These are phyloP conservation scores for Penicillium occitanis DNA, from an alignment of 2,329 filamentous ascomycete species.

Conservation along the genomic window DNA sequence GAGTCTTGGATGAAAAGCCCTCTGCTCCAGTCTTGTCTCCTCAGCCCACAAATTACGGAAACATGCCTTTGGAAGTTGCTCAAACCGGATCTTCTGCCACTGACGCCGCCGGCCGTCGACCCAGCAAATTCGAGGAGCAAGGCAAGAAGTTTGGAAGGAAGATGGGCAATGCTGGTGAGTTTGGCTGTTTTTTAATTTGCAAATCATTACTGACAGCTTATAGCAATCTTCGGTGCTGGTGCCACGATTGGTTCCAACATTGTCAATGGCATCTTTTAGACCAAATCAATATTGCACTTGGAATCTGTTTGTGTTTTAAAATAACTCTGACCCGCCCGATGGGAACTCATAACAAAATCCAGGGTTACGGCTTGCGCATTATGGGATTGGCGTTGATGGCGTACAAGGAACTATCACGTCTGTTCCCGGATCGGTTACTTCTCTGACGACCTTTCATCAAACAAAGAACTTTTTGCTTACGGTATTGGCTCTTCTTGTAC, in stretches of 20 bases:
- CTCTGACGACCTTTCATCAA: constrained; percentile 5
- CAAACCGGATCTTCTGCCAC: constrained; percentile 51
- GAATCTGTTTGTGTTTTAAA: constrained; percentile 14
- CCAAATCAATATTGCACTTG: background rate
- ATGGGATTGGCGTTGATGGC: constrained; percentile 38
- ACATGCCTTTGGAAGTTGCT: constrained; percentile 74
- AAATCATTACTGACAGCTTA: background rate
- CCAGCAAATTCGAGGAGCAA: constrained; percentile 67
- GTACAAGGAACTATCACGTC: constrained; percentile 20
- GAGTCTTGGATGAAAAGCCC: constrained; percentile 64
- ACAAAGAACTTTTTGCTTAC: constrained; percentile 10
- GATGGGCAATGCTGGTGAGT: constrained; percentile 66
- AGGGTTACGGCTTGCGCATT: constrained; percentile 26
- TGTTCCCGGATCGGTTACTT: constrained; percentile 9
- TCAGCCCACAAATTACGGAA: constrained; percentile 49
- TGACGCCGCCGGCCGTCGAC: constrained; percentile 44
- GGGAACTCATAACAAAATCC: constrained; percentile 10
- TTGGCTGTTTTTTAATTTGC: background rate
- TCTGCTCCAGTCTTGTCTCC: constrained; percentile 38
- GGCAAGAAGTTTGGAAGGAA: constrained; percentile 98
- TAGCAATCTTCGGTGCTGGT: constrained; percentile 87
- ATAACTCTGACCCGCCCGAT: background rate
- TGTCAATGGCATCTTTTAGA: constrained; percentile 84
- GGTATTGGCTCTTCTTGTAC: constrained; percentile 4
- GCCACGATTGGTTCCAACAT: constrained; percentile 87